Conservation (phyloP, 2,329 filamentous ascomycete species). For the Domatiomyces catenatus region DNA sequence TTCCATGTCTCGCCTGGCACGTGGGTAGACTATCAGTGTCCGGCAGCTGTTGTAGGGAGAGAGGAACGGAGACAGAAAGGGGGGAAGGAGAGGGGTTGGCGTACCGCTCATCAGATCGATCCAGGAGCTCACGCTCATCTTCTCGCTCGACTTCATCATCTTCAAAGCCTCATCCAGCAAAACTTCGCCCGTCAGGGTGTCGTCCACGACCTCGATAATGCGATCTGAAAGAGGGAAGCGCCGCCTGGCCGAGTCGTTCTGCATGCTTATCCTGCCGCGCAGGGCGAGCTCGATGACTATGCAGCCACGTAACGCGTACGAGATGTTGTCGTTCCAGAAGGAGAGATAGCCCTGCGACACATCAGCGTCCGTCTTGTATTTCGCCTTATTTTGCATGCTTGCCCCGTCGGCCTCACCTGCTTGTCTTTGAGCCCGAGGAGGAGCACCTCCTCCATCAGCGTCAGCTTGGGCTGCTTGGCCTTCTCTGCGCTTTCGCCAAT, state of each 20-base stretch:
- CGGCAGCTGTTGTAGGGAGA: neutral
- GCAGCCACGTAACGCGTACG: conserved; percentile 89
- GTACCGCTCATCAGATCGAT: conserved; percentile 97
- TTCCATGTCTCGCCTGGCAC: conserved; percentile 91
- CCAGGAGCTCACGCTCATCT: conserved; percentile 99
- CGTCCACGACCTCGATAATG: conserved; percentile 91
- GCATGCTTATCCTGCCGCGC: conserved; percentile 92
- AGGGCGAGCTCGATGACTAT: conserved; percentile 97
- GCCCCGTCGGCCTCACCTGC: conserved; percentile 48
- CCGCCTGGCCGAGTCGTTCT: conserved; percentile 83
- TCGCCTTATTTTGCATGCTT: neutral
- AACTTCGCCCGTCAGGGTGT: conserved; percentile 90
- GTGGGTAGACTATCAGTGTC: neutral
- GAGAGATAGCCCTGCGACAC: conserved; percentile 71
- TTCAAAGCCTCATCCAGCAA: conserved; percentile 94
- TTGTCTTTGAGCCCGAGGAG: conserved; percentile 95
- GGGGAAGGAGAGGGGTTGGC: conserved; percentile 15
- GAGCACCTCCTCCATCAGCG: conserved; percentile 95
- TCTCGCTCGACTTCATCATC: conserved; percentile 99
- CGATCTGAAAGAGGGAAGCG: conserved; percentile 86
- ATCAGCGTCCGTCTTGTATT: neutral
- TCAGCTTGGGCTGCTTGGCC: conserved; percentile 95
- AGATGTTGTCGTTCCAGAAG: conserved; percentile 99
- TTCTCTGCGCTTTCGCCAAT: conserved; percentile 93
- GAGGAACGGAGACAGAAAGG: neutral